Percentiles rank a stretch among this genome's conserved stretches.
These are phyloP conservation scores for Podochytrium sp. DNA, from an alignment of 192 early-diverging fungal genomes.

Conservation along the genomic window DNA sequence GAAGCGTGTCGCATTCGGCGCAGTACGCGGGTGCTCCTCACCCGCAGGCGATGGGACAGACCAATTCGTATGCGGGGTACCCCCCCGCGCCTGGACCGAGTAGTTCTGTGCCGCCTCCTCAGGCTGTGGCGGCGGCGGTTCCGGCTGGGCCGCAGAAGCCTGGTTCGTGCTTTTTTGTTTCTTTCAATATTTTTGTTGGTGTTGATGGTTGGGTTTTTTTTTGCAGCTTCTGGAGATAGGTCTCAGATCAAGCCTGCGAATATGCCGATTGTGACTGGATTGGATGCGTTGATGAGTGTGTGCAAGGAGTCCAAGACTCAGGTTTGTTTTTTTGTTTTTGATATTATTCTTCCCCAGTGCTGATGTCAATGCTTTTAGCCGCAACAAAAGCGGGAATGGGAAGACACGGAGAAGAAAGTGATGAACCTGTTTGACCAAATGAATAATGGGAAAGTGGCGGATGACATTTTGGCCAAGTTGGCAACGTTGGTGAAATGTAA, in stretches of 20 bases:
- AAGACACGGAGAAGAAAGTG: constrained; percentile 86
- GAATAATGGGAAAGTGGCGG: constrained; percentile 76
- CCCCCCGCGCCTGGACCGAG: constrained; percentile 22
- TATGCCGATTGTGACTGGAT: constrained; percentile 59
- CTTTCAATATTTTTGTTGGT: background rate
- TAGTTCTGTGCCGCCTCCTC: constrained; percentile 34
- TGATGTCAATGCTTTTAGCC: constrained; percentile 54
- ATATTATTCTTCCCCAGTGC: background rate
- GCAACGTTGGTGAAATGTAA: constrained; percentile 66
- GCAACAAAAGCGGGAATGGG: constrained; percentile 73
- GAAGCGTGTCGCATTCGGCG: constrained; percentile 9
- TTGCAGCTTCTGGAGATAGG: constrained; percentile 77
- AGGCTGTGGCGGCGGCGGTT: constrained; percentile 3
- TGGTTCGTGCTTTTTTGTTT: constrained; percentile 49
- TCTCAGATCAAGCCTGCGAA: constrained; percentile 79
- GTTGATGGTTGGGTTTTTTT: background rate
- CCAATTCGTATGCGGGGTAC: background rate
- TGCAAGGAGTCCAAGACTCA: constrained; percentile 23
- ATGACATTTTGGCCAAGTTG: constrained; percentile 65
- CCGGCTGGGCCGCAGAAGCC: constrained; percentile 38
- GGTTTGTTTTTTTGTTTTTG: constrained; percentile 1
- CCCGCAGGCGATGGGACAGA: constrained; percentile 27
- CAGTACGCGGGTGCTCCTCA: constrained; percentile 28
- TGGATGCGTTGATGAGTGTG: constrained; percentile 24
- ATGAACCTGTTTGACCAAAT: constrained; percentile 81